Base-by-base conservation (phyloP, 2,329 filamentous ascomycete species). In the Chrysosporium keratinophilum region DNA sequence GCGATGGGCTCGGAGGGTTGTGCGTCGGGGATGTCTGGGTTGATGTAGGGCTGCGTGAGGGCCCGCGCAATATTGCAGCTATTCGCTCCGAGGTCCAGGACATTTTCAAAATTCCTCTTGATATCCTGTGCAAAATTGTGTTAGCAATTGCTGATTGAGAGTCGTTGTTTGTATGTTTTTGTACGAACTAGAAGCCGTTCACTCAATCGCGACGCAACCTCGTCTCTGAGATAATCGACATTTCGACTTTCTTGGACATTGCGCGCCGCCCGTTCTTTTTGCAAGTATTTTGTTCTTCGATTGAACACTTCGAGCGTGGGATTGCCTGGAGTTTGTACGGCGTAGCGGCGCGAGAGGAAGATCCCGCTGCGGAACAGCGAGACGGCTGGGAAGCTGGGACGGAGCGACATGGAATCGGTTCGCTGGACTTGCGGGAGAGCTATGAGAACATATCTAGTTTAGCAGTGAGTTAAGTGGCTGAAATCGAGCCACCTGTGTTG, bases 51-150 rank as follows among this genome's bases (percentile, higher is more conserved):
- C 75, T 48, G 76, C 61, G 84, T 85, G 44, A 97, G 78, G 54
- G 87, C 86, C 58, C 85, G 83, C 17, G 90, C 90, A 57, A 98
- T 83, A 70, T 96, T 95, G 78, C 91, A 96, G 57, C 91, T 88
- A 68, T 97, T 95, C 58, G 93, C 91, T 58, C 93, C 93, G 33
- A 96, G 82, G 69, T 98, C 93, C 57, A 98, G 85, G 20, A 89
- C 88, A 60, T 81, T 78, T 43, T 85, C 81, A 63, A 95, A 96
- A 54, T 82, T 77, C 33, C 93, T 86, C 63, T 95, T 95, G 74
- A 98, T 94, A 67, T 97, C 90, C 87, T 90, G 43, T 9, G 20
- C 5, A 19, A 35, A 23, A 46, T 12, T n/a, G 17, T 11, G 10
- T 42, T 34, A 42, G 23, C 48, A 50, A 23, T 40, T 42, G 31